These are phyloP conservation scores for Colletotrichum tropicale DNA, from an alignment of 2,329 filamentous ascomycete species.

Conservation along the genomic window DNA sequence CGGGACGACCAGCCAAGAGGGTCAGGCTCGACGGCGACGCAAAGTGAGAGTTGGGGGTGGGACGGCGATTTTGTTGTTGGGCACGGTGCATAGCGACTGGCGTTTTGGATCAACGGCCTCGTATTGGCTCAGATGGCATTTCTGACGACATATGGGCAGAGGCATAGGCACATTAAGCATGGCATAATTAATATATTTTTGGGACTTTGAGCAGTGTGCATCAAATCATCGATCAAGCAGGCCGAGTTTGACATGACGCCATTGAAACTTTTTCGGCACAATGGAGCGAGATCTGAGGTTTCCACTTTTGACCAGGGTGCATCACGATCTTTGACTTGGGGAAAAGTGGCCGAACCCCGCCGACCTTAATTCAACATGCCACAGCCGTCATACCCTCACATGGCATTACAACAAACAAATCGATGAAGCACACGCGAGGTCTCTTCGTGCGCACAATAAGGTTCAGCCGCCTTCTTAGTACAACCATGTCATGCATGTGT, in stretches of 20 bases:
- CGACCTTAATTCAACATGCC: not conserved
- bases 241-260: not conserved
- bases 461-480: not conserved
- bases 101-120: not conserved
- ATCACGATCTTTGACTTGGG: not conserved
- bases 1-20: constrained; percentile 22
- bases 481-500: not conserved
- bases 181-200: not conserved
- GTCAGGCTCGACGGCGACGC: constrained; percentile 7
- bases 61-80: not conserved
- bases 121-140: not conserved
- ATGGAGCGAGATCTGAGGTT: not conserved
- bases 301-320: not conserved
- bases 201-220: not conserved
- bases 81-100: constrained; percentile 11
- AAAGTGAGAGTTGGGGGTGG: not conserved
- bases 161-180: not conserved
- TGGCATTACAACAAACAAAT: not conserved
- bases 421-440: not conserved
- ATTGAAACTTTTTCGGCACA: not conserved
- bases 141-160: not conserved
- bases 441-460: not conserved
- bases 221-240: not conserved
- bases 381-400: not conserved
- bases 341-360: not conserved